Conservation (phyloP, 139 green algal genomes). For the Picochlorum sp. region DNA sequence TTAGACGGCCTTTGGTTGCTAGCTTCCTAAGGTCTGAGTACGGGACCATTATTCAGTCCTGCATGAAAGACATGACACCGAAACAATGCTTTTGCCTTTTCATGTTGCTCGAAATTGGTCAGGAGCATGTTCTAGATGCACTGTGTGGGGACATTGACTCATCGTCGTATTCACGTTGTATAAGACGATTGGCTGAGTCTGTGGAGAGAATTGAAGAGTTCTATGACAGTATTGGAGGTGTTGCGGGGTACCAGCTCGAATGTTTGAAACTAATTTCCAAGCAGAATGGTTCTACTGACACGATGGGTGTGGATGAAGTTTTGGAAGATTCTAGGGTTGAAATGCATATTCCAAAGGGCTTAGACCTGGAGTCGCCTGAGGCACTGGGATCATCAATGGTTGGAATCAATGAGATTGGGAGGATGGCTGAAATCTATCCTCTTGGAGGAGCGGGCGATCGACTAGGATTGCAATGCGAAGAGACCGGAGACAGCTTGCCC, state of each 20-base stretch:
- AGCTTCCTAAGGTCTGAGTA: too few species aligned
- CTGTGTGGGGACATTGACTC: slow-evolving; percentile 1
- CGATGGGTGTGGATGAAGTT: not conserved
- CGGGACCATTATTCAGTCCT: not conserved
- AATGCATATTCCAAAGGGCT: slow-evolving; percentile 50
- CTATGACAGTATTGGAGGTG: slow-evolving; percentile 90
- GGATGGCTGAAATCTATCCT: slow-evolving; percentile 88
- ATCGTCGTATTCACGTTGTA: not conserved
- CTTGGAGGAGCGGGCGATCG: slow-evolving; percentile 89
- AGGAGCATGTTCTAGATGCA: slow-evolving; percentile 36
- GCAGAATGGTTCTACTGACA: not conserved
- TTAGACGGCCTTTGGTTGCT: too few species aligned
- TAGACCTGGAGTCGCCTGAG: slow-evolving; percentile 40
- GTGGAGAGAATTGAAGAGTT: slow-evolving; percentile 68
- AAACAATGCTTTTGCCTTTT: slow-evolving; percentile 28
- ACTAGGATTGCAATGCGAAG: slow-evolving; percentile 74
- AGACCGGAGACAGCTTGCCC: slow-evolving; percentile 79
- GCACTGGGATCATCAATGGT: slow-evolving; percentile 21
- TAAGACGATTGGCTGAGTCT: slow-evolving; percentile 14
- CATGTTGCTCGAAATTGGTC: slow-evolving; percentile 32
- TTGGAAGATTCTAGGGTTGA: not conserved
- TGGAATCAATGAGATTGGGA: slow-evolving; percentile 61
- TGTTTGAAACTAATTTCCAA: slow-evolving; percentile 63
- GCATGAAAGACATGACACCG: slow-evolving; percentile 3
- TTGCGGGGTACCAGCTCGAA: slow-evolving; percentile 85